Conservation (phyloP, 2,329 filamentous ascomycete genomes). For the Fusarium mexicanum region DNA sequence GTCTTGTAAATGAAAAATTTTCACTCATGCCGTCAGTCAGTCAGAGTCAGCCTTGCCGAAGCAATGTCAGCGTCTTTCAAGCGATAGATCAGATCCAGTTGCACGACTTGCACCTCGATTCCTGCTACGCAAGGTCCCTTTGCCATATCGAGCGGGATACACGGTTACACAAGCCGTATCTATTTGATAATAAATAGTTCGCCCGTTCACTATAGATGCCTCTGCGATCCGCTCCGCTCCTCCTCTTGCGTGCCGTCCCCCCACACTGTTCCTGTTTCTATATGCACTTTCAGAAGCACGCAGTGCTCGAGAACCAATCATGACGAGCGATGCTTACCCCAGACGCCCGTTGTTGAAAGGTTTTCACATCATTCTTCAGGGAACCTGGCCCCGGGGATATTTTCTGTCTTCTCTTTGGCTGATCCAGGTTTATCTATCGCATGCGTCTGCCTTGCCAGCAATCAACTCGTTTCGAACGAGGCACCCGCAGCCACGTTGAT, state of each 20-base stretch:
- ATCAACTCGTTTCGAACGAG: slow-evolving; percentile 21
- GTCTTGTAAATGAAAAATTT: not conserved
- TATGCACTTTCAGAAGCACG: slow-evolving; percentile 18
- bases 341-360: slow-evolving; percentile 30
- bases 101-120: slow-evolving; percentile 6
- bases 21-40: not conserved
- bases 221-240: slow-evolving; percentile 28
- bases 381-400: not conserved
- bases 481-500: slow-evolving; percentile 22
- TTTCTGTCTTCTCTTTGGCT: slow-evolving; percentile 6
- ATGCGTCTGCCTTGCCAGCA: slow-evolving; percentile 27
- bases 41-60: not conserved
- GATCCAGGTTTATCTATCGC: not conserved
- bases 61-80: not conserved
- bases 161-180: slow-evolving; percentile 12
- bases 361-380: slow-evolving; percentile 27
- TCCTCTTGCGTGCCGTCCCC: not conserved
- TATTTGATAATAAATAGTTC: slow-evolving; percentile 17
- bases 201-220: slow-evolving; percentile 1
- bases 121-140: not conserved
- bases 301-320: slow-evolving; percentile 27
- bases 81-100: slow-evolving; percentile 7
- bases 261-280: slow-evolving; percentile 24
- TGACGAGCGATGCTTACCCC: slow-evolving; percentile 20
- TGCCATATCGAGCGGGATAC: not conserved